phyloP scores from a whole-genome alignment of 495 filamentous ascomycete genomes.

The Ramalina intermedia region DNA sequence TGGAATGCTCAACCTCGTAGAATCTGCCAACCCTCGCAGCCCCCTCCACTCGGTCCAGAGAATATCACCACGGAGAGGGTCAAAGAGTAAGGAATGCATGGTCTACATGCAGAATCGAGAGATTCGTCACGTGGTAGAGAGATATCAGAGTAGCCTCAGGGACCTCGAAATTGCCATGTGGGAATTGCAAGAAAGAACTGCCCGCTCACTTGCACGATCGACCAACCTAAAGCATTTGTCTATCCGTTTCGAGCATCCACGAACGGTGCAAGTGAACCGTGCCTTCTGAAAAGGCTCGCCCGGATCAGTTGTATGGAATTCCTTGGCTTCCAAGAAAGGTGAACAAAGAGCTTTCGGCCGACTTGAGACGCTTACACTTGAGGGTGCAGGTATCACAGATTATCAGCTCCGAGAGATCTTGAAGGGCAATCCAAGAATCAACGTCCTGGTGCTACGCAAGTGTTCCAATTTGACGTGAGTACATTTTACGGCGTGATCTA shows the following conservation, averaged over 20 bases:
- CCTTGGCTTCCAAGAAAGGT: slow-evolving; percentile 12
- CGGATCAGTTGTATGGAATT: slow-evolving; percentile 22
- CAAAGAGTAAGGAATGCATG: slow-evolving; percentile 1
- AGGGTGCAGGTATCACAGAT: slow-evolving; percentile 23
- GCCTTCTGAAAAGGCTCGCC: slow-evolving; percentile 19
- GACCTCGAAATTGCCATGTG: slow-evolving; percentile 16
- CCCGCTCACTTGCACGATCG: neutral
- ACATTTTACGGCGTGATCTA: no score
- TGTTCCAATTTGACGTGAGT: slow-evolving; percentile 19
- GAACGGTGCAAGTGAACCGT: slow-evolving; percentile 20
- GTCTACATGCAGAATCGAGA: slow-evolving; percentile 5
- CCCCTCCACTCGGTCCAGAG: slow-evolving; percentile 6
- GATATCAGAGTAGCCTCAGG: slow-evolving; percentile 16
- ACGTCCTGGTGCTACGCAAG: slow-evolving; percentile 19
- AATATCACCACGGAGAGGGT: slow-evolving; percentile 2
- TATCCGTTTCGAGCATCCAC: slow-evolving; percentile 24
- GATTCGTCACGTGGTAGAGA: neutral
- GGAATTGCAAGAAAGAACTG: slow-evolving; percentile 5
- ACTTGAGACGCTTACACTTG: slow-evolving; percentile 19
- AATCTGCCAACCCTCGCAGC: slow-evolving; percentile 10
- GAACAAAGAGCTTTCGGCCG: slow-evolving; percentile 10
- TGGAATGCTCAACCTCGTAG: slow-evolving; percentile 21
- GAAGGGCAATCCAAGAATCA: slow-evolving; percentile 19
- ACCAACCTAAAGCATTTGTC: slow-evolving; percentile 2
- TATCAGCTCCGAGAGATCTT: slow-evolving; percentile 25